Evolutionary conservation across 768 basidiomycete genomes (phyloP), one percentile per base, ranked within the genome.

Genomic region (Heimioporus sp.): DNA sequence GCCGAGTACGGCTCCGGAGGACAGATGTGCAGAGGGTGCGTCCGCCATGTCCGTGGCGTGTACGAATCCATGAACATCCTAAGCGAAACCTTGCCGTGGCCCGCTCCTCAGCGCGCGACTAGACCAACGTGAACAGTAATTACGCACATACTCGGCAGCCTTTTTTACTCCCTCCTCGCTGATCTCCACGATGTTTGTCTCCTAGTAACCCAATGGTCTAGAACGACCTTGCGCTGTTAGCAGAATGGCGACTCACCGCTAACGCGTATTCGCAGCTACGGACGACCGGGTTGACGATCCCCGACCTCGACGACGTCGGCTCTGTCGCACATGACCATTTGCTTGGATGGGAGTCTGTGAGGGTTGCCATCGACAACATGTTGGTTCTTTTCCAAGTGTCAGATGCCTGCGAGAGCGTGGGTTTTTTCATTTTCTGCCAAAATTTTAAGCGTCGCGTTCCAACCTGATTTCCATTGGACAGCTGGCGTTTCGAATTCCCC

Each of bases 21-120:
- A 59, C 80, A 79, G 35, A 92, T 76, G 62, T 94, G 92, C 36
- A 93, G 73, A 5, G 78, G 59, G 16, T 69, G 68, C 1, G 82
- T 84, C 34, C 86, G 81, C 91, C 91, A 94, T 40, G 88, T 85
- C 38, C 85, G 80, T 12, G 91, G 90, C 12, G 82, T 81, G 67
- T 94, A 93, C 0, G 81, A 75, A 67, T 88, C 86, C 1, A 72
- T 62, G 37, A 71, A 63, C 54, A 92, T 74, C 56, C 79, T 81
- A 40, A 67, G 66, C 44, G 76, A 78, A 47, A 92, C 87, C 90
- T 91, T 35, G 51, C 1, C 17, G 56, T 16, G n/a, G 24, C 24
- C 4, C 24, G 7, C 24, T 35, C 42, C 39, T 57, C 52, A 51
- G 16, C 46, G 21, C 15, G 52, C 34, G 58, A 30, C 48, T 43